Percentiles rank a stretch among this genome's conserved stretches.
These are phyloP conservation scores for Fusarium algeriense DNA, from an alignment of 2,329 filamentous ascomycete species.

Conservation along the genomic window DNA sequence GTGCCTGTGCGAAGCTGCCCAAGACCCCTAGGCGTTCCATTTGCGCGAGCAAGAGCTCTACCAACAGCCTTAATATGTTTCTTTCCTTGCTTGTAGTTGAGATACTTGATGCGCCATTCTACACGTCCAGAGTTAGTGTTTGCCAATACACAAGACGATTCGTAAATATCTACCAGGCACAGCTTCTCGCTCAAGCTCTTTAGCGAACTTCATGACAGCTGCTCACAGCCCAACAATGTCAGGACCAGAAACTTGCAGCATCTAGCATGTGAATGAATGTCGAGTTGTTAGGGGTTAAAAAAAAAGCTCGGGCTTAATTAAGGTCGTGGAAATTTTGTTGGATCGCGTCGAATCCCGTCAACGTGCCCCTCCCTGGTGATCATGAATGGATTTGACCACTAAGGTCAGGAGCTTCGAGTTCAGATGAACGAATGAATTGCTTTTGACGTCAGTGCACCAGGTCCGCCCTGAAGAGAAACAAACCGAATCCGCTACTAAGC, in stretches of 20 bases:
- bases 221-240: constrained; percentile 27
- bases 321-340: constrained; percentile 5
- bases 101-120: constrained; percentile 94
- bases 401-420: not conserved
- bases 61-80: constrained; percentile 89
- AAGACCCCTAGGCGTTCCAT: constrained; percentile 61
- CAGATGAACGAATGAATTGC: not conserved
- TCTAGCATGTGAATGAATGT: constrained; percentile 14
- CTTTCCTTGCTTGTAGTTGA: constrained; percentile 96
- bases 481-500: constrained; percentile 22
- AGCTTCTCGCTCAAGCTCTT: constrained; percentile 86
- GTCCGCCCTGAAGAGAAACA: not conserved
- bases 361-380: constrained; percentile 34
- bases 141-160: not conserved
- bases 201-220: constrained; percentile 72
- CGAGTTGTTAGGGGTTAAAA: not conserved
- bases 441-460: constrained; percentile 43
- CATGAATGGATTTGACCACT: constrained; percentile 14
- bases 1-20: constrained; percentile 51
- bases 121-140: constrained; percentile 23
- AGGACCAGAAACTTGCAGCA: constrained; percentile 28
- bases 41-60: constrained; percentile 75
- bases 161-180: constrained; percentile 74
- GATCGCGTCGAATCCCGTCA: constrained; percentile 26
- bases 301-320: constrained; percentile 4